These are phyloP conservation scores for Lachnellula arida DNA, from an alignment of 2,329 filamentous ascomycete genomes.

Conservation along the genomic window DNA sequence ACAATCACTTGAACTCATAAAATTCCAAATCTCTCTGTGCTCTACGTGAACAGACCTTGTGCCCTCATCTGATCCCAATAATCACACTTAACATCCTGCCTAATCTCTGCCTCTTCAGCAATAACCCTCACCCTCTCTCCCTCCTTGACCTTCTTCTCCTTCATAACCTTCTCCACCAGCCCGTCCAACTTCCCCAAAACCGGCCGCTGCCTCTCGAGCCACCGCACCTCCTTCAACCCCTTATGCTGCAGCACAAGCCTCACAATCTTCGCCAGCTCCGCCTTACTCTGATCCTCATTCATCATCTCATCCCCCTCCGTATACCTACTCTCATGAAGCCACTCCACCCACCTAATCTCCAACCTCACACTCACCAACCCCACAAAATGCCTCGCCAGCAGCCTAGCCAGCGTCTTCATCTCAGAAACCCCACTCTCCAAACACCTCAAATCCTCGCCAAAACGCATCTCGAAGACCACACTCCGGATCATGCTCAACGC, in stretches of 20 bases:
- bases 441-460: neutral
- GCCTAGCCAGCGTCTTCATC: neutral
- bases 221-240: neutral
- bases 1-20: too few relatives aligned
- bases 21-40: too few relatives aligned
- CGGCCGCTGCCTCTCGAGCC: neutral
- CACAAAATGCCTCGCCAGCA: neutral
- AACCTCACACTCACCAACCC: neutral
- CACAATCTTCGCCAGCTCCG: neutral
- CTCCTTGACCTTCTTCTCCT: neutral
- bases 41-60: too few relatives aligned
- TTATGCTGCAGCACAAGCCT: neutral
- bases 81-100: too few relatives aligned
- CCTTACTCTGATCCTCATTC: neutral
- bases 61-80: too few relatives aligned
- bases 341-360: neutral
- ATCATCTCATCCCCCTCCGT: neutral
- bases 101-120: too few relatives aligned
- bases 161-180: neutral
- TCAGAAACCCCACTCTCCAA: neutral
- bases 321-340: neutral
- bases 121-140: too few relatives aligned
- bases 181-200: neutral
- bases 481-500: neutral
- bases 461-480: neutral